Base-by-base conservation (phyloP, 495 filamentous ascomycete genomes). In the Aspergillus olivimuriae region DNA sequence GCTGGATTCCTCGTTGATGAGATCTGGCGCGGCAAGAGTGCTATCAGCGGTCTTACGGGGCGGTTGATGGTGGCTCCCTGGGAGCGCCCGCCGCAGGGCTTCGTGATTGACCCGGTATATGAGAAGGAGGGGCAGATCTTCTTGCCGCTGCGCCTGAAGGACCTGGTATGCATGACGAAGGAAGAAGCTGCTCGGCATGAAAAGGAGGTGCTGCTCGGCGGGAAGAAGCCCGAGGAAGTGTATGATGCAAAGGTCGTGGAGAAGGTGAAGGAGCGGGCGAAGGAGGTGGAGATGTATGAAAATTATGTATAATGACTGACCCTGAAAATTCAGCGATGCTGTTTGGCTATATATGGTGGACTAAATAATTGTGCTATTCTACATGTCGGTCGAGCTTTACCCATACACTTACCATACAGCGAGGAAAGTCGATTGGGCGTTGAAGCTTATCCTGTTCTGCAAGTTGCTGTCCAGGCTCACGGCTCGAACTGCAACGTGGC, bases 81-180 rank as follows among this genome's bases (percentile, higher is more conserved):
- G 94, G 65, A 78, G 38, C 62, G 53, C 4, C 80, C 82, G 26
- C 65, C 76, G 0, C 63, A 70, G 36, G 77, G 76, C n/a, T 73
- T 68, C 37, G 51, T 43, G 3, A 46, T 69, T 6, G 62, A 74
- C 41, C 41, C 61, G 24, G 54, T 55, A 22, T 66, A 60, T 54
- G 57, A 64, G 26, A 57, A 74, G 28, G 72, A 80, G 35, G 81
- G 86, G 21, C 89, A 96, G 58, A 87, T 83, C 47, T 76, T 74
- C 19, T 72, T 81, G 4, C 75, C 73, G 15, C 45, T 94, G 7
- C 58, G 71, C 34, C 57, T 89, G 42, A 73, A 73, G 18, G 82
- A 95, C 21, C 61, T 99, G 24, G 92, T 97, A 4, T 86, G 86
- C 52, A 89, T 99, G 89, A 97, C 94, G 6, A 96, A 92, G 62